Evolutionary conservation across 768 basidiomycete genomes (phyloP).

Genomic region (Pleurotus salmoneostramineus): DNA sequence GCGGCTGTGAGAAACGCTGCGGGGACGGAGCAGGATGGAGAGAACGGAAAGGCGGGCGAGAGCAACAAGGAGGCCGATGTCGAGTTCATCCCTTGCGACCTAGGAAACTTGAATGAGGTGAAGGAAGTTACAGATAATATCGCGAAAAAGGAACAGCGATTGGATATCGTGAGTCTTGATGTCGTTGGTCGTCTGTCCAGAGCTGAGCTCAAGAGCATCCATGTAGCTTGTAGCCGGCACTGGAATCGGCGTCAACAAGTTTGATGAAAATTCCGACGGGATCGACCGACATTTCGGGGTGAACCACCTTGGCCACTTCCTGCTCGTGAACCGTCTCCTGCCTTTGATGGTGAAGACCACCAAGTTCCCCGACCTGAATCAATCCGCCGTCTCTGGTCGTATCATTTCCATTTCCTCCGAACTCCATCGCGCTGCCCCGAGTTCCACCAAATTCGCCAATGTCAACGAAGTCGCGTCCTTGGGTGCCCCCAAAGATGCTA

Average conservation of each 20-base stretch:
- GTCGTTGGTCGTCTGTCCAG: not conserved
- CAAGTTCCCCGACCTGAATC: not conserved
- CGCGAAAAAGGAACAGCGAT: conserved; percentile 2
- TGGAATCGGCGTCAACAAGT: conserved; percentile 2
- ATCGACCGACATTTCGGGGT: conserved; percentile 1
- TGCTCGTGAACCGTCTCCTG: not conserved
- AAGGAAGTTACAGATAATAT: conserved; percentile 6
- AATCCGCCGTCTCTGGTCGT: not conserved
- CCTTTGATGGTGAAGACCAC: not conserved
- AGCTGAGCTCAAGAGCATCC: not conserved
- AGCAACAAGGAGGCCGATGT: conserved; percentile 26
- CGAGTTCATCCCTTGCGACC: conserved; percentile 19
- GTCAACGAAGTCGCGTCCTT: not conserved
- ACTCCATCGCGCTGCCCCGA: not conserved
- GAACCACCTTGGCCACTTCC: conserved; percentile 6
- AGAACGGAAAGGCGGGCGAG: conserved; percentile 20
- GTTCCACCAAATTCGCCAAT: not conserved
- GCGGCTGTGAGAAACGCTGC: not conserved
- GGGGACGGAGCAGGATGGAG: conserved; percentile 8
- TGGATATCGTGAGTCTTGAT: conserved; percentile 8
- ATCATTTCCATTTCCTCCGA: conserved; percentile 2
- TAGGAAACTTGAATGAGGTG: conserved; percentile 9
- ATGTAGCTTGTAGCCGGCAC: not conserved
- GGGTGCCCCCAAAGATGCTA: not conserved
- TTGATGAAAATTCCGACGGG: not conserved